Evolutionary conservation across 441 rosid genomes (phyloP).

Genomic region (Cnidoscolus chayamansa): DNA sequence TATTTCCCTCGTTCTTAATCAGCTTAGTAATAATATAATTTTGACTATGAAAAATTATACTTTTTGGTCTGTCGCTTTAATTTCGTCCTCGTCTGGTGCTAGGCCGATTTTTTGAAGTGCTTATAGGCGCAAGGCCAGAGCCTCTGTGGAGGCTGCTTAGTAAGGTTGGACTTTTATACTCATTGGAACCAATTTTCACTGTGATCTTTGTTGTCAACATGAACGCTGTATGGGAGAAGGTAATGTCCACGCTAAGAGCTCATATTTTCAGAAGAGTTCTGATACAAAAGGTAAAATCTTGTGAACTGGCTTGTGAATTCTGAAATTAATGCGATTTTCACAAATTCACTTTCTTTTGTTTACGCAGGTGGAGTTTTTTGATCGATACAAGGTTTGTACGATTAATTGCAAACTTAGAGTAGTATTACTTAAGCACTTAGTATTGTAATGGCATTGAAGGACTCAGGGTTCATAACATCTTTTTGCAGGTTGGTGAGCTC

Average conservation of each 20-base stretch:
- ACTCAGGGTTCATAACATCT: background rate
- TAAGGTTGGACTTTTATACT: slow-evolving; percentile 62
- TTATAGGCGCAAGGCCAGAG: slow-evolving; percentile 69
- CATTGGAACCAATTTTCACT: slow-evolving; percentile 79
- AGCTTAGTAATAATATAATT: background rate
- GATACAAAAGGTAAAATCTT: slow-evolving; percentile 60
- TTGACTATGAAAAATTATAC: background rate
- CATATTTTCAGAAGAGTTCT: slow-evolving; percentile 65
- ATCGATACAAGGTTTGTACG: slow-evolving; percentile 64
- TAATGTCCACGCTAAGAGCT: slow-evolving; percentile 76
- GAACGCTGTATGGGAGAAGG: slow-evolving; percentile 74
- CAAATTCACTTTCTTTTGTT: slow-evolving; percentile 11
- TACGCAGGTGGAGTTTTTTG: slow-evolving; percentile 79
- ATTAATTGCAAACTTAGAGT: background rate
- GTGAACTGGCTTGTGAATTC: background rate
- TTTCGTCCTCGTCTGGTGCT: slow-evolving; percentile 16
- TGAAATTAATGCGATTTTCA: background rate
- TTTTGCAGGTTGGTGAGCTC: slow-evolving; percentile 76
- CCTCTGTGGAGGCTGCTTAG: slow-evolving; percentile 67
- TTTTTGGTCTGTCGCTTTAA: background rate
- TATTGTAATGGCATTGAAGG: background rate
- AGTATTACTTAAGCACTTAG: background rate
- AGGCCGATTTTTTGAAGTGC: slow-evolving; percentile 84
- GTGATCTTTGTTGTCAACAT: slow-evolving; percentile 66
- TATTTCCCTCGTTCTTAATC: background rate